Evolutionary conservation across 805 yeast species (phyloP), one percentile per base, ranked within the genome.

Genomic region (Wickerhamomyces alni): DNA sequence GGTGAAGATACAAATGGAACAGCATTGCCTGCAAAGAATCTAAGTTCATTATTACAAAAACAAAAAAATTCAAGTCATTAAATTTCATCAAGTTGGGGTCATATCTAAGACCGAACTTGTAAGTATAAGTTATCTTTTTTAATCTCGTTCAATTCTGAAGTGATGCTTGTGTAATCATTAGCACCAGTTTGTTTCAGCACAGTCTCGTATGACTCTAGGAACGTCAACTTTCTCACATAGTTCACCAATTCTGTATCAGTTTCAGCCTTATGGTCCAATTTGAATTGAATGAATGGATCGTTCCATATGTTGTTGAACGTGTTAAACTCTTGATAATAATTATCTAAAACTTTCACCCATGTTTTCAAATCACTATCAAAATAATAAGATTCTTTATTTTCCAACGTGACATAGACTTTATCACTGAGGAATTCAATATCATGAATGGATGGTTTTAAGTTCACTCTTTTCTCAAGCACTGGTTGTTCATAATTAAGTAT

Each of bases 1-100:
- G 72, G 70, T 4, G 58, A 65, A 32, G 77, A 80, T 30, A 82
- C 88, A 0, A 64, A 74, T 24, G 87, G 88, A 0, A 65, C 69
- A 3, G 80, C 75, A 15, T 62, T 65, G 28, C 80, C 83, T 1
- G 78, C 81, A 8, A 66, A 62, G 41, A 57, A 66, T 27, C 42
- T 67, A 36, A 61, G 30, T 17, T 11, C 17, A 13, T 8, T 30
- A 17, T 15, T 25, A n/a, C n/a, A 27, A 19, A 12, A 33, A 15
- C 21, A 19, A 21, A 13, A 32, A 13, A 21, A 21, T 13, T 19
- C 11, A 11, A 21, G 8, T 28, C 31, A 28, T 28, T 12, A 26
- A 26, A 26, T 26, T 7, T 7, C 9, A 21, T 21, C 24, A 21
- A n/a, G n/a, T n/a, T n/a, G n/a, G n/a, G n/a, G n/a, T n/a, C n/a